Conservation (phyloP, 345 rosid genomes). For the Corchorus olitorius region DNA sequence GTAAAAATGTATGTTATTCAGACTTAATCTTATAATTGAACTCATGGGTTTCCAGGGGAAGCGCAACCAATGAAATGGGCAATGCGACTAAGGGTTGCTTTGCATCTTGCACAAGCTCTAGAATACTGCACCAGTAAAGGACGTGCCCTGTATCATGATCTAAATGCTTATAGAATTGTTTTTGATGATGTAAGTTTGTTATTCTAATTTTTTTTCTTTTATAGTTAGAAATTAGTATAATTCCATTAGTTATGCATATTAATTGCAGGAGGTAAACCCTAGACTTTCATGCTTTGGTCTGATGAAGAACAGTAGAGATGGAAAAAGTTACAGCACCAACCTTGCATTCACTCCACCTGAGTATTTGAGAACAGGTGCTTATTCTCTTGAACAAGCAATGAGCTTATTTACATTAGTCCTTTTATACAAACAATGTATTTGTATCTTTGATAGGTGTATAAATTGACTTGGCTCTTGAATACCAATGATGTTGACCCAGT, state of each 20-base stretch:
- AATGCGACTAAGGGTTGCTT: slow-evolving; percentile 88
- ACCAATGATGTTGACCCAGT: background rate
- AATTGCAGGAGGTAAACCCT: slow-evolving; percentile 81
- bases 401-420: background rate
- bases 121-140: slow-evolving; percentile 90
- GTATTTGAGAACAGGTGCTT: slow-evolving; percentile 84
- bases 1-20: background rate
- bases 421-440: background rate
- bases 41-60: slow-evolving; percentile 62
- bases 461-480: slow-evolving; percentile 6
- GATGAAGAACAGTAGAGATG: slow-evolving; percentile 96
- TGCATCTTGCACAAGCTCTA: slow-evolving; percentile 91
- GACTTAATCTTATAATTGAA: background rate
- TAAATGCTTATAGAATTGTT: slow-evolving; percentile 88
- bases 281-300: slow-evolving; percentile 91
- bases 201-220: background rate
- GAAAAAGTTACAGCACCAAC: slow-evolving; percentile 94
- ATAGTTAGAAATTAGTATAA: slow-evolving; percentile 3
- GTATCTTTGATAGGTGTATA: background rate
- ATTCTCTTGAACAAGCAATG: slow-evolving; percentile 8
- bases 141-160: slow-evolving; percentile 89
- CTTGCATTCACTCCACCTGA: slow-evolving; percentile 97
- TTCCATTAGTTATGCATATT: slow-evolving; percentile 9
- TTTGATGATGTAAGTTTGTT: slow-evolving; percentile 70
- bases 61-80: slow-evolving; percentile 96